These are phyloP conservation scores for Myrmaecium sp. DNA, from an alignment of 2,329 filamentous ascomycete species.

Conservation along the genomic window DNA sequence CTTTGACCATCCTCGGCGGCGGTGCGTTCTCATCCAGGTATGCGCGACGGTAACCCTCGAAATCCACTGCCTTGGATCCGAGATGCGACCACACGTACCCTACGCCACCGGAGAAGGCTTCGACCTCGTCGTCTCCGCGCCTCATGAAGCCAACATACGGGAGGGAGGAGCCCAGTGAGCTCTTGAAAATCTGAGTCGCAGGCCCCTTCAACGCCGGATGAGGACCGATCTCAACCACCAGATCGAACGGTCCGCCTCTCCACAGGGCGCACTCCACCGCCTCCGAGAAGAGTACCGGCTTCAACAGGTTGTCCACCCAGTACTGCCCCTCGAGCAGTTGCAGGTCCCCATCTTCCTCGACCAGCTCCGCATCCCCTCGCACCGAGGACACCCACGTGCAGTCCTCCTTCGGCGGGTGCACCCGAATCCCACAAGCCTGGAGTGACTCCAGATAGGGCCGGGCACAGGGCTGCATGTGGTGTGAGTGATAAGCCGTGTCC, in stretches of 20 bases:
- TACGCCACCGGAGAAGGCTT: slow-evolving; percentile 8
- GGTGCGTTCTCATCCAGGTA: not conserved
- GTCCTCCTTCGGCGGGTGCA: not conserved
- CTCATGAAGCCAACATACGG: slow-evolving; percentile 9
- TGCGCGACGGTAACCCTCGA: slow-evolving; percentile 2
- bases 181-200: slow-evolving; percentile 18
- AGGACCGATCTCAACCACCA: slow-evolving; percentile 29
- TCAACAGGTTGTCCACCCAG: slow-evolving; percentile 30
- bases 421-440: not conserved
- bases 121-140: slow-evolving; percentile 10
- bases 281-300: slow-evolving; percentile 27
- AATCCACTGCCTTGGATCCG: slow-evolving; percentile 2
- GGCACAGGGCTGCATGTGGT: slow-evolving; percentile 6
- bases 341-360: not conserved
- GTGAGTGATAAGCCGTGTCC: slow-evolving; percentile 9
- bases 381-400: slow-evolving; percentile 2
- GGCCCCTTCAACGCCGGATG: slow-evolving; percentile 29
- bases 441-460: slow-evolving; percentile 1
- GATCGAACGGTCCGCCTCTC: slow-evolving; percentile 13
- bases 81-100: slow-evolving; percentile 7
- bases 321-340: slow-evolving; percentile 15
- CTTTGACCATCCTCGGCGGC: not conserved
- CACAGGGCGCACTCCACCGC: slow-evolving; percentile 17
- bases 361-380: not conserved
- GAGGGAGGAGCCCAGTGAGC: slow-evolving; percentile 4